Conservation (phyloP, 805 yeast genomes). For the Yarrowia hollandica region DNA sequence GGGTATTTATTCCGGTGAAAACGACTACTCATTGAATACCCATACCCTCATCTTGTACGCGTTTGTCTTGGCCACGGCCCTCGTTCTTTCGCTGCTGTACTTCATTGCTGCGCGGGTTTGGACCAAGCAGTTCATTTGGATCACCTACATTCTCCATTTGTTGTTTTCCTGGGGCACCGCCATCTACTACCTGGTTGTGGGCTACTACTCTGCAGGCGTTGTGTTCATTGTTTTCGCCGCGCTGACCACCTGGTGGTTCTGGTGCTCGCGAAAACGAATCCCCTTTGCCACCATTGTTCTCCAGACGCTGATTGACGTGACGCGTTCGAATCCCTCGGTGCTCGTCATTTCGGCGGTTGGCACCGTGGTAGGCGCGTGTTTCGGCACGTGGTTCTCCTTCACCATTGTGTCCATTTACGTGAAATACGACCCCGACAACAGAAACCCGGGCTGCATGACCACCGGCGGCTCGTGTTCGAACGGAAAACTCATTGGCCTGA, state of each 20-base stretch:
- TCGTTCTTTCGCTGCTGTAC: conserved; percentile 58
- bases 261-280: conserved; percentile 68
- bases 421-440: conserved; percentile 56
- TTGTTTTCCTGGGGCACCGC: conserved; percentile 72
- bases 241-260: conserved; percentile 67
- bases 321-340: conserved; percentile 70
- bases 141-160: conserved; percentile 68
- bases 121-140: conserved; percentile 65
- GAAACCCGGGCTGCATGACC: conserved; percentile 49
- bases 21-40: conserved; percentile 67
- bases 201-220: conserved; percentile 78
- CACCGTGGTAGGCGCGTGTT: conserved; percentile 56
- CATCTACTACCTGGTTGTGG: conserved; percentile 65
- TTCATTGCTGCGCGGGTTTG: conserved; percentile 61
- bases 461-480: conserved; percentile 58
- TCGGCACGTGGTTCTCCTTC: conserved; percentile 63
- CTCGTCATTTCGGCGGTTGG: conserved; percentile 63
- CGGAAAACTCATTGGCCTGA: conserved; percentile 63
- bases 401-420: conserved; percentile 76
- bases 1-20: conserved; percentile 55
- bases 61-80: conserved; percentile 60
- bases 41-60: conserved; percentile 71
- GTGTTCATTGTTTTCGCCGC: conserved; percentile 67
- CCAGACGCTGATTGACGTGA: conserved; percentile 72
- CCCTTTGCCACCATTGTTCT: conserved; percentile 73